Evolutionary conservation across 192 early-diverging fungal genomes (phyloP).

Genomic region (Coemansia sp.): DNA sequence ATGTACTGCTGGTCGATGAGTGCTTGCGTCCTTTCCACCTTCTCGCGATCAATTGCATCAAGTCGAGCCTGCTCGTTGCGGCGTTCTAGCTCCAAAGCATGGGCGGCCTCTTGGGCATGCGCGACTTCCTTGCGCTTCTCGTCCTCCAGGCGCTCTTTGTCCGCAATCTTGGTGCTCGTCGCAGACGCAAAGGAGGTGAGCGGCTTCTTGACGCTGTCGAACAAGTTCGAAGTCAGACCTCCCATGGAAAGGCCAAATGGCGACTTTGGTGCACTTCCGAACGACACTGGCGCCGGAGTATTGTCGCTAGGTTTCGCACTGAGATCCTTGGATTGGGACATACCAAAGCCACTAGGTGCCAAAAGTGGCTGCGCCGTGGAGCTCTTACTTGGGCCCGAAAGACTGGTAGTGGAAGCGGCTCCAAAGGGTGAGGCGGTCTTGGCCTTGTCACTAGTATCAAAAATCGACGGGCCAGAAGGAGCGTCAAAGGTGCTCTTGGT

Average conservation of each 20-base stretch:
- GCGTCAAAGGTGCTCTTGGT: conserved; percentile 37
- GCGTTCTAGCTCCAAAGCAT: conserved; percentile 8
- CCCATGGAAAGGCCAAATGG: not conserved
- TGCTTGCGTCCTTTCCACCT: conserved; percentile 25
- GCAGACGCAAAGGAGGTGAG: not conserved
- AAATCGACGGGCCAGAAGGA: conserved; percentile 26
- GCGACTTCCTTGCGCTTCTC: conserved; percentile 11
- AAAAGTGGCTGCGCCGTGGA: not conserved
- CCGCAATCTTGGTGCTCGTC: not conserved
- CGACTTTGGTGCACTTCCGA: conserved; percentile 4
- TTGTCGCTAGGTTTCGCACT: not conserved
- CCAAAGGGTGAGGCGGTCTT: conserved; percentile 11
- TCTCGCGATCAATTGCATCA: conserved; percentile 21
- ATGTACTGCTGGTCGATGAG: conserved; percentile 47
- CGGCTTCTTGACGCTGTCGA: conserved; percentile 1
- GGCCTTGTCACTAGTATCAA: conserved; percentile 21
- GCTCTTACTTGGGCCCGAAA: conserved; percentile 8
- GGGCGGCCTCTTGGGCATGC: conserved; percentile 2
- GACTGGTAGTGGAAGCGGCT: not conserved
- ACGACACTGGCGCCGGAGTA: not conserved
- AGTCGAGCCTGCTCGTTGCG: conserved; percentile 18
- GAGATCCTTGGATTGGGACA: not conserved
- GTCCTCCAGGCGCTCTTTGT: not conserved
- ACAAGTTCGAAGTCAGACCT: not conserved
- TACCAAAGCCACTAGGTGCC: not conserved